Conservation (phyloP, 1,139 yeast species). For the Candida buenavistaensis region DNA sequence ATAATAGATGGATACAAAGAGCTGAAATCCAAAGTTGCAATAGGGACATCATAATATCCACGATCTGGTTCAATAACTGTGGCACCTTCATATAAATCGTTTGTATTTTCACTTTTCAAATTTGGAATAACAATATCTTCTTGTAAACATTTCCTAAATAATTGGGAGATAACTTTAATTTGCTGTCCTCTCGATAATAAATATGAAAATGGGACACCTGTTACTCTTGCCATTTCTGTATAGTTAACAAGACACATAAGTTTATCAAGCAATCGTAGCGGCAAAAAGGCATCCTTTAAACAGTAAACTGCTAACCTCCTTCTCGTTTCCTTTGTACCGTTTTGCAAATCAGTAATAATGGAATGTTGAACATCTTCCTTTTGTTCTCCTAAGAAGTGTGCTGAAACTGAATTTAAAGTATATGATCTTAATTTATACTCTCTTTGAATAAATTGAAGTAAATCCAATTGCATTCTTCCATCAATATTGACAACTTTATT, state of each 20-base stretch:
- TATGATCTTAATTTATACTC: slow-evolving; percentile 94
- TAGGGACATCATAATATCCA: slow-evolving; percentile 96
- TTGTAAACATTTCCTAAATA: slow-evolving; percentile 86
- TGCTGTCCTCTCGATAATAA: slow-evolving; percentile 93
- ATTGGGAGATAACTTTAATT: slow-evolving; percentile 92
- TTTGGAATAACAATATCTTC: slow-evolving; percentile 89
- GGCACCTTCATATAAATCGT: slow-evolving; percentile 98
- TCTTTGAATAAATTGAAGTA: slow-evolving; percentile 89
- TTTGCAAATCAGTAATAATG: slow-evolving; percentile 90
- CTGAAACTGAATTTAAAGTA: slow-evolving; percentile 92
- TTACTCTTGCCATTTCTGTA: slow-evolving; percentile 99
- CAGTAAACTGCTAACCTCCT: slow-evolving; percentile 96
- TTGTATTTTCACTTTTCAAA: slow-evolving; percentile 75
- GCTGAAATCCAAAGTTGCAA: slow-evolving; percentile 96
- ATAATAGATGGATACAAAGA: slow-evolving; percentile 96
- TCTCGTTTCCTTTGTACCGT: slow-evolving; percentile 90
- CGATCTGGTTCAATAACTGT: slow-evolving; percentile 96
- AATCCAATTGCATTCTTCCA: slow-evolving; percentile 93
- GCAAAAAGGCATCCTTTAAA: slow-evolving; percentile 92
- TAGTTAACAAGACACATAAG: slow-evolving; percentile 95
- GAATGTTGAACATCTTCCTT: slow-evolving; percentile 98
- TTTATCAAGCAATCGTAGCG: slow-evolving; percentile 82
- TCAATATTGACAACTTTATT: slow-evolving; percentile 89
- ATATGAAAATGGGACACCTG: slow-evolving; percentile 96
- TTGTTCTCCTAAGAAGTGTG: slow-evolving; percentile 91